phyloP scores from a whole-genome alignment of 768 basidiomycete genomes.

The Lentinula sp. region DNA sequence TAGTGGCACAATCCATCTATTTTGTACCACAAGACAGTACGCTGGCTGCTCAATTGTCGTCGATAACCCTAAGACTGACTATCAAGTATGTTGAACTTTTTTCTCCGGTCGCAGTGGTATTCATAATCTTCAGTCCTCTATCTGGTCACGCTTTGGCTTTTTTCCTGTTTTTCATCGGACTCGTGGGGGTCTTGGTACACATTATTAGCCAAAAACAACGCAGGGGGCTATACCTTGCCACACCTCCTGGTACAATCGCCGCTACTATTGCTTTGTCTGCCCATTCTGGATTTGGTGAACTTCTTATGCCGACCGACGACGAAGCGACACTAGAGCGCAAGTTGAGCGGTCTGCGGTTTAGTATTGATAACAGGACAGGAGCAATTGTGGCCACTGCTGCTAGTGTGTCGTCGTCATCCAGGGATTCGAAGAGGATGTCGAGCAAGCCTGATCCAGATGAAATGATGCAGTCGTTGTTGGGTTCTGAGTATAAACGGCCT shows the following conservation, averaged over 20 bases:
- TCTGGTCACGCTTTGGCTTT: slow-evolving; percentile 45
- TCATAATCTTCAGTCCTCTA: slow-evolving; percentile 33
- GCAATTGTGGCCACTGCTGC: slow-evolving; percentile 55
- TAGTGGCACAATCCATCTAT: slow-evolving; percentile 54
- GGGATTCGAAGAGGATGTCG: not conserved
- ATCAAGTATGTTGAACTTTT: slow-evolving; percentile 40
- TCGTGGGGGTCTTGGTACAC: slow-evolving; percentile 43
- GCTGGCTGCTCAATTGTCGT: slow-evolving; percentile 32
- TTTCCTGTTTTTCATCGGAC: slow-evolving; percentile 41
- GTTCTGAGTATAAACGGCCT: not conserved
- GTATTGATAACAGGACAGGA: slow-evolving; percentile 52
- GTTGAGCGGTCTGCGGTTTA: slow-evolving; percentile 45
- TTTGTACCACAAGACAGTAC: slow-evolving; percentile 38
- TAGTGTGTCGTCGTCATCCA: not conserved
- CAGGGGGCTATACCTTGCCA: slow-evolving; percentile 42
- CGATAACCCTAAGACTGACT: slow-evolving; percentile 41
- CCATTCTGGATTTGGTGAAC: slow-evolving; percentile 56
- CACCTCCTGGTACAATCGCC: slow-evolving; percentile 57
- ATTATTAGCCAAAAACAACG: slow-evolving; percentile 40
- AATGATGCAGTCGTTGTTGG: slow-evolving; percentile 1
- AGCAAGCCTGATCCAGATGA: not conserved
- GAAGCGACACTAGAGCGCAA: slow-evolving; percentile 37
- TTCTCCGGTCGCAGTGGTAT: not conserved
- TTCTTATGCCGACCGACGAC: slow-evolving; percentile 56
- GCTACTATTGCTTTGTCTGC: slow-evolving; percentile 49